Evolutionary conservation across 306 rosid species (phyloP).

Genomic region (Cucurbita moschata): DNA sequence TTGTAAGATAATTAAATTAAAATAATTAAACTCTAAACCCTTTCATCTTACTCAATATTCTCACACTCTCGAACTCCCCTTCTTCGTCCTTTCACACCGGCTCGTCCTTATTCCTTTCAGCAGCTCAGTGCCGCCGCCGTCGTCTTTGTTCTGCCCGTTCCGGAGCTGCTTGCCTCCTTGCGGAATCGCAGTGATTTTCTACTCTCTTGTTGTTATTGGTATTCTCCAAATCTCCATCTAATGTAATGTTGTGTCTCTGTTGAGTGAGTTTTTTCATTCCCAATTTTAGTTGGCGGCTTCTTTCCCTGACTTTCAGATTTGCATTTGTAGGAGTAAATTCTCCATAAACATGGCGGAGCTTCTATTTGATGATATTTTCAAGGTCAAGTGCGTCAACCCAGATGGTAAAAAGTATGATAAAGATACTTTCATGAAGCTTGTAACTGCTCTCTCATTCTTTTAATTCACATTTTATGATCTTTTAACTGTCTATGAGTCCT

Average conservation of each 20-base stretch:
- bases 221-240: not conserved
- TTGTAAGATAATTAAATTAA: no score
- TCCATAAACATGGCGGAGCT: slow-evolving; percentile 44
- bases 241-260: not conserved
- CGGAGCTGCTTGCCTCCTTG: not conserved
- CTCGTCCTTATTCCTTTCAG: not conserved
- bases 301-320: not conserved
- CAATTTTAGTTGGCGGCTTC: not conserved
- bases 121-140: not conserved
- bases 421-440: slow-evolving; percentile 24
- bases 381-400: slow-evolving; percentile 50
- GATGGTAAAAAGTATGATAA: slow-evolving; percentile 79
- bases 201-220: no score
- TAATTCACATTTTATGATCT: not conserved
- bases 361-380: slow-evolving; percentile 75
- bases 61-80: no score
- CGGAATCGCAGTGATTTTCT: not conserved
- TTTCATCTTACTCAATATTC: no score
- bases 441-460: not conserved
- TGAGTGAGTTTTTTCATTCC: not conserved
- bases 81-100: no score
- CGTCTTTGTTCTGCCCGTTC: not conserved
- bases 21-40: no score
- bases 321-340: not conserved
- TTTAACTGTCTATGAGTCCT: not conserved